These are phyloP conservation scores for Pseudogymnoascus sp. DNA, from an alignment of 2,329 filamentous ascomycete genomes.

Conservation along the genomic window DNA sequence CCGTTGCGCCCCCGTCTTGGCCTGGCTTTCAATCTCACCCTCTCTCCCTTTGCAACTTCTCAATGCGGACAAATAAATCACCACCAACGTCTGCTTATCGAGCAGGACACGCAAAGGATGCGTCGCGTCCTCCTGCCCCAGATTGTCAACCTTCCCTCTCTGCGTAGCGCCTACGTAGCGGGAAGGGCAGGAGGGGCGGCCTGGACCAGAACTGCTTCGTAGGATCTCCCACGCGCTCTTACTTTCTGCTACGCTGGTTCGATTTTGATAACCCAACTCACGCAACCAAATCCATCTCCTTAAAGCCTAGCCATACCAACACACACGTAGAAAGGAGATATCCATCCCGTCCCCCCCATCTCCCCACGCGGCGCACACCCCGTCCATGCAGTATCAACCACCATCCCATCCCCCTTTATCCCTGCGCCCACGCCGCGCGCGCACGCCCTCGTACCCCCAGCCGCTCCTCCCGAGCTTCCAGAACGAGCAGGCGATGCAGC, in stretches of 20 bases:
- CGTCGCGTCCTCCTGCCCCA: not conserved
- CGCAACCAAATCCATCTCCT: not conserved
- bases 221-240: no score
- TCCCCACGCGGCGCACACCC: not conserved
- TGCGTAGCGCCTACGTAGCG: not conserved
- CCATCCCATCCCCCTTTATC: not conserved
- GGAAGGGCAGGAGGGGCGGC: no score
- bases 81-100: conserved; percentile 8
- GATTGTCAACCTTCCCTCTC: not conserved
- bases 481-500: not conserved
- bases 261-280: not conserved
- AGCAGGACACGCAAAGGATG: not conserved
- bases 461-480: not conserved
- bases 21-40: not conserved
- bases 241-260: no score
- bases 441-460: not conserved
- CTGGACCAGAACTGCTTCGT: no score
- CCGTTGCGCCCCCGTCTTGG: not conserved
- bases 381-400: not conserved
- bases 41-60: not conserved
- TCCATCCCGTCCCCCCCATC: not conserved
- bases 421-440: not conserved
- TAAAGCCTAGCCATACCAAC: not conserved
- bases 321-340: not conserved
- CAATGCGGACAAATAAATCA: not conserved